A percentile compares a stretch with the other conserved stretches of the same genome.
These are phyloP conservation scores for Mrakia frigida DNA, from an alignment of 768 basidiomycete species.

Conservation along the genomic window DNA sequence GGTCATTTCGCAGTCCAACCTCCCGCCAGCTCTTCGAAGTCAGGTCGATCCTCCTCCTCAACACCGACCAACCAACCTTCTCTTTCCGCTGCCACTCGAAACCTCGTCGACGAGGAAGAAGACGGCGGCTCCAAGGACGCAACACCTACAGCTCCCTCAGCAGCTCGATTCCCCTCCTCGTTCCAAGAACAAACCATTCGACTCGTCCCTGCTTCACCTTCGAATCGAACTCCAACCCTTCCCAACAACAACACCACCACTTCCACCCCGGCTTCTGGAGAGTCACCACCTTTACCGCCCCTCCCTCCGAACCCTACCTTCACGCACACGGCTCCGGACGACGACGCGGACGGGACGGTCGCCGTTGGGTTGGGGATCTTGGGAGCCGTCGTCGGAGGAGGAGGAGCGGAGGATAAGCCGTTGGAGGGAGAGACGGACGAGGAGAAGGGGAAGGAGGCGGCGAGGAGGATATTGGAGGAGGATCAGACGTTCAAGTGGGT, in stretches of 20 bases:
- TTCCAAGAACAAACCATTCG: constrained; percentile 28
- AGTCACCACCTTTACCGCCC: constrained; percentile 47
- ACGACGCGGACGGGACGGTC: constrained; percentile 2
- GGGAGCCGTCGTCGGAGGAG: not conserved
- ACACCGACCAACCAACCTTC: not conserved
- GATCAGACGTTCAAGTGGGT: constrained; percentile 67
- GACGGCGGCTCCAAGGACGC: not conserved
- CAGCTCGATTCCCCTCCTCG: too few species aligned
- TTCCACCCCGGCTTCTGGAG: constrained; percentile 34
- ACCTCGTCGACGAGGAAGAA: not conserved
- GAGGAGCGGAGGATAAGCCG: not conserved
- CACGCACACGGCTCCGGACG: constrained; percentile 7
- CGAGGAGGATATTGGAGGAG: constrained; percentile 74
- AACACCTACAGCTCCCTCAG: not conserved
- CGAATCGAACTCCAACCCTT: not conserved
- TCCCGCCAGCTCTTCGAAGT: not conserved
- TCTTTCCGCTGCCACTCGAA: not conserved
- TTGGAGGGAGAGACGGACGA: constrained; percentile 35
- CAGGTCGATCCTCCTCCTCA: constrained; percentile 4
- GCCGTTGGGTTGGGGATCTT: constrained; percentile 8
- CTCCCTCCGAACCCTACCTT: constrained; percentile 43
- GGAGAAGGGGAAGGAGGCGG: constrained; percentile 62
- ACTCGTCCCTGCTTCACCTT: constrained; percentile 31
- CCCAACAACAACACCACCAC: not conserved
- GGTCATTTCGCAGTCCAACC: not conserved